A percentile compares a stretch with the other conserved stretches of the same genome.
Evolutionary conservation across 179 eudicot genomes (phyloP).

Genomic region (Silene vulgaris): DNA sequence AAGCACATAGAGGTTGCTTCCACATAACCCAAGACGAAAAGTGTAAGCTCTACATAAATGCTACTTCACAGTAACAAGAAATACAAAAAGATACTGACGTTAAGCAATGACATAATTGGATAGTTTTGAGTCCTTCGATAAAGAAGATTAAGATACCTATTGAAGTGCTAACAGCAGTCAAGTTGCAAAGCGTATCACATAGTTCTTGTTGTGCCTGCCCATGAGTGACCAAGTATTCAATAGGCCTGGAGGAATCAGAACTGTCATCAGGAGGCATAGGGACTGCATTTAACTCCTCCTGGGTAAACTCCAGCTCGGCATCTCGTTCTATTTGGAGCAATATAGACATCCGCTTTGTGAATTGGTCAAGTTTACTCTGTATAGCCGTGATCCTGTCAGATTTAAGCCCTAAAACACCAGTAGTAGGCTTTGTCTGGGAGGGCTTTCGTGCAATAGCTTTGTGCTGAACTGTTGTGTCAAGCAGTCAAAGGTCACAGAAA

Average conservation of each 20-base stretch:
- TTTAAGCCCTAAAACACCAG: conserved; percentile 60
- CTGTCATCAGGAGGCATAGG: conserved; percentile 51
- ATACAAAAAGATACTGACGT: conserved; percentile 19
- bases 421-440: conserved; percentile 37
- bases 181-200: conserved; percentile 81
- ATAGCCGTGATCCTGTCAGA: conserved; percentile 50
- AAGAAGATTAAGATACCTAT: conserved; percentile 39
- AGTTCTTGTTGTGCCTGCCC: conserved; percentile 79
- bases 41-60: background rate
- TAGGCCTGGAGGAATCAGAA: conserved; percentile 54
- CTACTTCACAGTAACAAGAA: background rate
- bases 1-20: background rate
- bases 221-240: conserved; percentile 76
- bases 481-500: conserved; percentile 13
- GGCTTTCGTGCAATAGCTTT: conserved; percentile 74
- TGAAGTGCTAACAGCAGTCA: conserved; percentile 65
- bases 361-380: conserved; percentile 63
- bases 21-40: background rate
- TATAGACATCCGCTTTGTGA: conserved; percentile 55
- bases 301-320: conserved; percentile 76
- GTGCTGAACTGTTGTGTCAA: conserved; percentile 64
- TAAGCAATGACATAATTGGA: background rate
- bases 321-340: conserved; percentile 73
- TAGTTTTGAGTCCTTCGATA: conserved; percentile 7
- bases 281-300: conserved; percentile 72